A percentile compares a stretch with the other conserved stretches of the same genome.
Evolutionary conservation across 192 early-diverging fungal genomes (phyloP).

Genomic region (Diversispora epigaea): DNA sequence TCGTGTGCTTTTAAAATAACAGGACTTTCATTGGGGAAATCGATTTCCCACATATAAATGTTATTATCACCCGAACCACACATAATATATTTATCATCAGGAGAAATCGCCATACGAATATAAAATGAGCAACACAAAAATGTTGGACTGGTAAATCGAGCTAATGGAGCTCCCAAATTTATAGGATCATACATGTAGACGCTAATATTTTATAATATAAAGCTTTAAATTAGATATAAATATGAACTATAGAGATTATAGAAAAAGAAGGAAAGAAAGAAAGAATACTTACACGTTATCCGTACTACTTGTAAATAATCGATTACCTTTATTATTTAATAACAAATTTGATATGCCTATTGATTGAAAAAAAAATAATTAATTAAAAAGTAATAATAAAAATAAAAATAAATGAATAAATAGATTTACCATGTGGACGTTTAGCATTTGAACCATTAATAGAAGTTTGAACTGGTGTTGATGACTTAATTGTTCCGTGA

Average conservation of each 20-base stretch:
- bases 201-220: slow-evolving; percentile 30
- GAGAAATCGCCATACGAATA: slow-evolving; percentile 59
- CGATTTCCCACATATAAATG: slow-evolving; percentile 71
- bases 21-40: slow-evolving; percentile 39
- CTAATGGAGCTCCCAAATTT: slow-evolving; percentile 47
- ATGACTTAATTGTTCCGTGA: slow-evolving; percentile 30
- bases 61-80: slow-evolving; percentile 63
- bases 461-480: slow-evolving; percentile 43
- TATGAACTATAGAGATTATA: background rate
- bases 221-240: background rate
- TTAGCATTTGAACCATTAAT: slow-evolving; percentile 30
- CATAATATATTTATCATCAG: slow-evolving; percentile 65
- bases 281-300: slow-evolving; percentile 49
- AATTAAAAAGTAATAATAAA: slow-evolving; percentile 12
- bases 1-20: slow-evolving; percentile 60
- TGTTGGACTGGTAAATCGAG: slow-evolving; percentile 47
- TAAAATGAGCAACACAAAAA: slow-evolving; percentile 65
- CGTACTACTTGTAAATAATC: slow-evolving; percentile 68
- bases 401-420: background rate
- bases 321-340: slow-evolving; percentile 56
- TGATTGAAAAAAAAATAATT: slow-evolving; percentile 4
- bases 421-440: slow-evolving; percentile 29
- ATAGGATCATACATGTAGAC: slow-evolving; percentile 68
- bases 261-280: background rate
- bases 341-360: slow-evolving; percentile 62